These are phyloP conservation scores for Stachybotrys elegans DNA, from an alignment of 2,329 filamentous ascomycete genomes.

Conservation along the genomic window DNA sequence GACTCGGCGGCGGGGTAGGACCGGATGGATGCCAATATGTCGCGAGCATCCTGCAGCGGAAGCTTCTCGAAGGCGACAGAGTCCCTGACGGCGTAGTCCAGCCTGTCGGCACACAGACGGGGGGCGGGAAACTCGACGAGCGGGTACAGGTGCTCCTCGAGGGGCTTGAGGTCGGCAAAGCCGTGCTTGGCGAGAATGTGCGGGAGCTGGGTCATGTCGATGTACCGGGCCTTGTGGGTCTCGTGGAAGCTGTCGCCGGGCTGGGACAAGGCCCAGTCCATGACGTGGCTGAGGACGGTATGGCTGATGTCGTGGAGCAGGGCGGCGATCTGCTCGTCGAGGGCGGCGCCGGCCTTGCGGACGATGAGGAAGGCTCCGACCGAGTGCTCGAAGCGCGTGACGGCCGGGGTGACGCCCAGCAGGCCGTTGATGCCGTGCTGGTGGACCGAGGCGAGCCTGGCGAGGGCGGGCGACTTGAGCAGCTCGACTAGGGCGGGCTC, in stretches of 20 bases:
- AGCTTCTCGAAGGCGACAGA: constrained; percentile 25
- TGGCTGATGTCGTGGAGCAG: constrained; percentile 34
- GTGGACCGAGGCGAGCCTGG: constrained; percentile 26
- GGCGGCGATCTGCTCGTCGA: constrained; percentile 32
- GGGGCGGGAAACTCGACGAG: constrained; percentile 31
- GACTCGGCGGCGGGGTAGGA: constrained; percentile 21
- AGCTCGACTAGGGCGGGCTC: constrained; percentile 31
- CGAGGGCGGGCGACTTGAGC: constrained; percentile 23
- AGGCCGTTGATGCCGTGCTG: constrained; percentile 31
- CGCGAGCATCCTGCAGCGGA: constrained; percentile 19
- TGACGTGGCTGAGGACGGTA: constrained; percentile 33
- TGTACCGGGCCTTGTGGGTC: constrained; percentile 30
- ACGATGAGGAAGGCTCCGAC: constrained; percentile 33
- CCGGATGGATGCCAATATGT: constrained; percentile 19
- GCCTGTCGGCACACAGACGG: constrained; percentile 32
- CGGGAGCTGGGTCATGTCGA: constrained; percentile 25
- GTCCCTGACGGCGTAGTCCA: constrained; percentile 34
- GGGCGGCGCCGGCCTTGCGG: constrained; percentile 24
- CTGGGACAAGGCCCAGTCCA: constrained; percentile 30
- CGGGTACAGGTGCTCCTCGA: constrained; percentile 32
- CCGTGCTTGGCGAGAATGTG: constrained; percentile 25
- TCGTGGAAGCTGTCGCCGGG: constrained; percentile 34
- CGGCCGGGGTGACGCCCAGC: constrained; percentile 24
- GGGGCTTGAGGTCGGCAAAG: constrained; percentile 18
- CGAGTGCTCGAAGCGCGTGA: constrained; percentile 34